Percentiles rank a stretch among this genome's conserved stretches.
Evolutionary conservation across 768 basidiomycete genomes (phyloP).

Genomic region (Podaxis pistillaris): DNA sequence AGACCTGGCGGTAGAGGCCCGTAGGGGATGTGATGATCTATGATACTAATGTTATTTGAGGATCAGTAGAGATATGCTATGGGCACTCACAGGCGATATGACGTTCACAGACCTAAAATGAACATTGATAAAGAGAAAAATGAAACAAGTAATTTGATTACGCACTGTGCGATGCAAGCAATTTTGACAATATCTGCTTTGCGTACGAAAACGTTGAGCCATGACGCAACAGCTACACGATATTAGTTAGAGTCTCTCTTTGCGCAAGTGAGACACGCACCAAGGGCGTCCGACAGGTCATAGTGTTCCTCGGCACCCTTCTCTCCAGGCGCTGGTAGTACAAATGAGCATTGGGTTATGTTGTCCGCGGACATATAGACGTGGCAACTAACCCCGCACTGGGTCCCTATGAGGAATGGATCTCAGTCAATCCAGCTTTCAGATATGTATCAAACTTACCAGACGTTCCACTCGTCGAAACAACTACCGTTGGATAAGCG

Average conservation of each 20-base stretch:
- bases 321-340: slow-evolving; percentile 38
- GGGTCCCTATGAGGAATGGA: slow-evolving; percentile 32
- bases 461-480: slow-evolving; percentile 61
- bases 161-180: slow-evolving; percentile 60
- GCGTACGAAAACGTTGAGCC: slow-evolving; percentile 60
- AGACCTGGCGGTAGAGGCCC: slow-evolving; percentile 36
- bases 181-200: slow-evolving; percentile 59
- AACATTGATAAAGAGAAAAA: neutral
- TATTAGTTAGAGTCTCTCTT: neutral
- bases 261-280: slow-evolving; percentile 18
- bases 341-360: neutral
- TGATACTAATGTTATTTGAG: neutral
- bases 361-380: neutral
- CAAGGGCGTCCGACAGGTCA: slow-evolving; percentile 50
- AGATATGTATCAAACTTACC: slow-evolving; percentile 24
- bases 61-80: neutral
- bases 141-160: neutral
- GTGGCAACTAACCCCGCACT: slow-evolving; percentile 31
- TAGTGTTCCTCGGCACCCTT: slow-evolving; percentile 54
- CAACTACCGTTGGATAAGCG: slow-evolving; percentile 24
- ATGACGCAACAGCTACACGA: slow-evolving; percentile 48
- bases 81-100: slow-evolving; percentile 38
- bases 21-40: slow-evolving; percentile 46
- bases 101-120: slow-evolving; percentile 40
- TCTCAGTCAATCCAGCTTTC: neutral